A percentile compares a stretch with the other conserved stretches of the same genome.
Evolutionary conservation across 2,329 filamentous ascomycete genomes (phyloP).

Genomic region (Aspergillus oerlinghausenensis): DNA sequence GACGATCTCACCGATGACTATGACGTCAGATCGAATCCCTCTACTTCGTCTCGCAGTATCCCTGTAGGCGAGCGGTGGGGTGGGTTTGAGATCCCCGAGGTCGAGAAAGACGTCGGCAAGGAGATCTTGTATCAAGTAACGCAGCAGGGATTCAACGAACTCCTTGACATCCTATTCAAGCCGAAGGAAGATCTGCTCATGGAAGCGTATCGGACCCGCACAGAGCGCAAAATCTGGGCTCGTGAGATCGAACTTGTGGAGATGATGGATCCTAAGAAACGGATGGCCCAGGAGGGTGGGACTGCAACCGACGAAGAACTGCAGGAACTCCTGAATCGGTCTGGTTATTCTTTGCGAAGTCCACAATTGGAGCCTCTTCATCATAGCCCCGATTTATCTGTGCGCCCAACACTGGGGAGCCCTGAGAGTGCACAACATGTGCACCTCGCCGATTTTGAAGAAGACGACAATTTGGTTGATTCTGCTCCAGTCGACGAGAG

Average conservation of each 20-base stretch:
- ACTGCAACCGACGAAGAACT: constrained; percentile 31
- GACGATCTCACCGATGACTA: constrained; percentile 64
- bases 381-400: constrained; percentile 20
- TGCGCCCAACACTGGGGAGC: constrained; percentile 14
- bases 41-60: constrained; percentile 66
- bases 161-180: constrained; percentile 82
- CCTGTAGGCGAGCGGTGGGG: constrained; percentile 67
- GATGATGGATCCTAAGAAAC: constrained; percentile 26
- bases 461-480: constrained; percentile 13
- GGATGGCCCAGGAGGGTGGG: constrained; percentile 5
- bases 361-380: constrained; percentile 17
- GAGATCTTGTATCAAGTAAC: constrained; percentile 89
- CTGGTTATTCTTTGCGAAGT: constrained; percentile 35
- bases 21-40: constrained; percentile 66
- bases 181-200: constrained; percentile 72
- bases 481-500: constrained; percentile 15
- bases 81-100: constrained; percentile 71
- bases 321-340: constrained; percentile 39
- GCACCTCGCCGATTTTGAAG: constrained; percentile 20
- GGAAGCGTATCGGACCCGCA: constrained; percentile 59
- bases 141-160: constrained; percentile 88
- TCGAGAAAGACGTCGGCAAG: constrained; percentile 76
- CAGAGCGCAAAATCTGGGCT: constrained; percentile 54
- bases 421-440: constrained; percentile 17
- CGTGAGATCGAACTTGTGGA: constrained; percentile 39